Percentiles rank a stretch among this genome's conserved stretches.
Conservation (phyloP, 108 stramenopile genomes). For the Seminavis robusta region DNA sequence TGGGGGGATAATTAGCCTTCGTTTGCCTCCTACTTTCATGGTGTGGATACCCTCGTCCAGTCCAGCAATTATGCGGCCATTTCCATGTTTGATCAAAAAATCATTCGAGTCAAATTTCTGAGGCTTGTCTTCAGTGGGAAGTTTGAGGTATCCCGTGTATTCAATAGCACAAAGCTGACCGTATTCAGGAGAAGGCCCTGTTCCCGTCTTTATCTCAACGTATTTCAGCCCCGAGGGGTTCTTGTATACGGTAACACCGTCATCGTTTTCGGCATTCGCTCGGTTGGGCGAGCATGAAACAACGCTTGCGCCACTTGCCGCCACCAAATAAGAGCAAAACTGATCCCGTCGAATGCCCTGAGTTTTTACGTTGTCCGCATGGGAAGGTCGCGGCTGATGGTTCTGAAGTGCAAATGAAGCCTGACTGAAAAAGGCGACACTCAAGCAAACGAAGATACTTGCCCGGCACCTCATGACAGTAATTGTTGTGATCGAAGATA, state of each 20-base stretch:
- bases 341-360: no score
- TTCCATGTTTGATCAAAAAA: conserved; percentile 85
- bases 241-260: conserved; percentile 56
- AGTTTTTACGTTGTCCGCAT: no score
- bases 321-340: no score
- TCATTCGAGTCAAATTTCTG: conserved; percentile 60
- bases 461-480: no score
- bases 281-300: no score
- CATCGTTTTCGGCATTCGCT: background rate
- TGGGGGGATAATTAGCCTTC: conserved; percentile 79
- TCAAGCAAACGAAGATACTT: no score
- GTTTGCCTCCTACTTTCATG: conserved; percentile 69
- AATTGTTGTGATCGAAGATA: no score
- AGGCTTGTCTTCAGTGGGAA: conserved; percentile 44
- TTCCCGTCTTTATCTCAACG: conserved; percentile 46
- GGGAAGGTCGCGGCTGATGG: no score
- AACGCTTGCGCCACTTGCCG: no score
- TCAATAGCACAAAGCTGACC: conserved; percentile 72
- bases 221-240: conserved; percentile 81
- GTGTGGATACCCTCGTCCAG: conserved; percentile 84
- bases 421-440: no score
- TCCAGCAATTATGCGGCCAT: conserved; percentile 72
- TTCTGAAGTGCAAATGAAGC: no score
- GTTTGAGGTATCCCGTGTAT: conserved; percentile 78
- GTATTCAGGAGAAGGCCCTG: conserved; percentile 46